Evolutionary conservation across 2,329 filamentous ascomycete genomes (phyloP).

Genomic region (Fonsecaea erecta): DNA sequence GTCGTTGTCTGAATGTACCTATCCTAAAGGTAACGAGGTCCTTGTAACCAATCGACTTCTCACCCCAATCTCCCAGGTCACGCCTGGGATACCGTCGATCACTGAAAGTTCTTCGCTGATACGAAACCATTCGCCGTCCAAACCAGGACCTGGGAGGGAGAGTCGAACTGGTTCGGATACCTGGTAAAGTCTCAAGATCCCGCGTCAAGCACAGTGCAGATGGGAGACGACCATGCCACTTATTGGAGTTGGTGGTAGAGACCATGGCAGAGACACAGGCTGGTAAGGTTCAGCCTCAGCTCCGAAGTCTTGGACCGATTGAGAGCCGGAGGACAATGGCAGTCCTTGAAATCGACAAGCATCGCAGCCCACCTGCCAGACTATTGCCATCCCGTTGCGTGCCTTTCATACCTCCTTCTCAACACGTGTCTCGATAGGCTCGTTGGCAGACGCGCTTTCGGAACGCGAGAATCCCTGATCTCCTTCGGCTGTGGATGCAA

Average conservation of each 20-base stretch:
- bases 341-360: background rate
- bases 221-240: background rate
- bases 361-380: background rate
- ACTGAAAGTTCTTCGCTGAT: too few relatives aligned
- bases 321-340: background rate
- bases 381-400: too few relatives aligned
- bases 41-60: too few relatives aligned
- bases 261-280: background rate
- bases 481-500: background rate
- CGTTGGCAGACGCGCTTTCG: constrained; percentile 1
- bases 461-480: constrained; percentile 1
- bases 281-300: background rate
- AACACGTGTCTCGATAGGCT: background rate
- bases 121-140: too few relatives aligned
- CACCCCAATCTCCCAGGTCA: too few relatives aligned
- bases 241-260: background rate
- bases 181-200: too few relatives aligned
- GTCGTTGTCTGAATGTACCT: too few relatives aligned
- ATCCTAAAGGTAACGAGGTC: too few relatives aligned
- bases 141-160: too few relatives aligned
- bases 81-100: too few relatives aligned
- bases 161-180: too few relatives aligned
- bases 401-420: background rate
- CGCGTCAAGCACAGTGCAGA: background rate
- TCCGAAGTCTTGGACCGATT: background rate